Evolutionary conservation across 2,329 filamentous ascomycete species (phyloP), one percentile per base, ranked within the genome.

Genomic region (Botrytis cinerea): DNA sequence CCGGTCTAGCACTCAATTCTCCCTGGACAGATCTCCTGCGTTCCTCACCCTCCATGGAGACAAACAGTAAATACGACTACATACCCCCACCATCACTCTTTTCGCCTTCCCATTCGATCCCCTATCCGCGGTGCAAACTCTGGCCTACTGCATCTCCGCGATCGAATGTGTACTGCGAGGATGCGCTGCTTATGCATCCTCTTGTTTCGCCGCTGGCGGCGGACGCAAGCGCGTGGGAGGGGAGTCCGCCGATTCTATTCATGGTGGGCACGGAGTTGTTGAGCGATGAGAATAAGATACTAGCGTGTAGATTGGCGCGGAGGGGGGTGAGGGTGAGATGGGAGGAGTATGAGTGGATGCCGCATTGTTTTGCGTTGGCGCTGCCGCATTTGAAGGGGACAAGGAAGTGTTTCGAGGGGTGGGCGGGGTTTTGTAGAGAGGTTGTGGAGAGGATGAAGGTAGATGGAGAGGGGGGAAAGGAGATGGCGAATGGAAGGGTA

Each of bases 341-440:
- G 78, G 89, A 93, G 79, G 88, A 93, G 82, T 96, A 90, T 80
- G 91, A 94, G 80, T 91, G 89, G 7, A 95, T 95, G 93, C 92
- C 93, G 72, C 93, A 95, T 82, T 89, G 88, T 77, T 95, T 93
- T 79, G 88, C 87, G 0, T 78, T 89, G 75, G 75, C 92, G 1
- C 82, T 93, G 72, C 81, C 84, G 2, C 81, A 82, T 7, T 80
- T 85, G 2, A 79, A 84, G 1, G 84, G 82, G 45, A 82, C 86
- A 4, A 82, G 79, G 76, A 84, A 86, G 66, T 92, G 89, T 77
- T 86, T 89, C 73, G 81, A 85, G 22, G 82, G 83, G 4, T 89
- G 89, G 87, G 82, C 87, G 0, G 81, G 80, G 2, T 94, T 93
- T 75, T 86, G 90, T 38, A 82, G 76, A 40, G 76, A 79, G 28